A percentile compares a stretch with the other conserved stretches of the same genome.
These are phyloP conservation scores for Lactuca sativa DNA, from an alignment of 129 eudicot species.

Conservation along the genomic window DNA sequence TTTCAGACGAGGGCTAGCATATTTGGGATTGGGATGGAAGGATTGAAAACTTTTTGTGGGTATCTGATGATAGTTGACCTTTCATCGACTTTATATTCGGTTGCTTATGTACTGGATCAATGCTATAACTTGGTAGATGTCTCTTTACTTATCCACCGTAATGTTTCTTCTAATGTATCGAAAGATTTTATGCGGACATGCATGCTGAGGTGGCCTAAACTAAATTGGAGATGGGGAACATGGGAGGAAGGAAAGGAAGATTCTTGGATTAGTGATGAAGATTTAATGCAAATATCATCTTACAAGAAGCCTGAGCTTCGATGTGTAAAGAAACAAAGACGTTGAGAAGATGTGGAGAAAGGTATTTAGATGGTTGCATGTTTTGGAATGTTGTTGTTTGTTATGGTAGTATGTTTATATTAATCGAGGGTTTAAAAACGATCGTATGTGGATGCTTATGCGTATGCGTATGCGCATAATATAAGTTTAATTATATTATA, in stretches of 20 bases:
- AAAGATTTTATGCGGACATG: constrained; percentile 41
- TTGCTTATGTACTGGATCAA: constrained; percentile 32
- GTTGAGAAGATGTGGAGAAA: no score
- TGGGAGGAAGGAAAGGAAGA: no score
- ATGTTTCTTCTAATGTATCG: constrained; percentile 26
- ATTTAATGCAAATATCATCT: no score
- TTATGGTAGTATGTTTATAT: no score
- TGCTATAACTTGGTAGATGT: constrained; percentile 37
- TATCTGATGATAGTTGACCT: constrained; percentile 38
- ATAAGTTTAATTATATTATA: no score
- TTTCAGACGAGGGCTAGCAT: constrained; percentile 26
- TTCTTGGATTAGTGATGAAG: not conserved
- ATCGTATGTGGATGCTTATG: no score
- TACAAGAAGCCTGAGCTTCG: constrained; percentile 28
- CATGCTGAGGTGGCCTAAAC: constrained; percentile 14
- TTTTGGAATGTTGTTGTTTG: no score
- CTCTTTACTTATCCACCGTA: constrained; percentile 2
- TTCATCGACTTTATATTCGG: constrained; percentile 33
- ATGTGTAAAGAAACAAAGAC: no score
- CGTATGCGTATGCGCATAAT: no score
- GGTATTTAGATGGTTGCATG: no score
- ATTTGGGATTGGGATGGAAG: constrained; percentile 21
- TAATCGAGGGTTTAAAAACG: no score
- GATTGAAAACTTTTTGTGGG: constrained; percentile 32
- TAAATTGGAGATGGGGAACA: no score